Evolutionary conservation across 306 rosid genomes (phyloP).

Genomic region (Vigna hirtella): DNA sequence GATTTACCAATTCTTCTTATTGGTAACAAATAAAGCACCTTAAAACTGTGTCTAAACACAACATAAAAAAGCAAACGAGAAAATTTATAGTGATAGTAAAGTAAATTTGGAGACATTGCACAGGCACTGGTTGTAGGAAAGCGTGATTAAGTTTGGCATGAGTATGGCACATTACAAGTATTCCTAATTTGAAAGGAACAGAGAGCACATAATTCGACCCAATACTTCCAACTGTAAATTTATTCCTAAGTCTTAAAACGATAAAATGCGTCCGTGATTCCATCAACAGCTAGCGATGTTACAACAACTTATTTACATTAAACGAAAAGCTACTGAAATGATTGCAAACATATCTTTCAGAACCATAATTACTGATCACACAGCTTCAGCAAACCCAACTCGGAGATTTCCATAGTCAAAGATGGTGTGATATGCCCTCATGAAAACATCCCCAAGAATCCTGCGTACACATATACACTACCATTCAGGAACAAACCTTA

Average conservation of each 20-base stretch:
- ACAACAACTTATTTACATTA: constrained; percentile 39
- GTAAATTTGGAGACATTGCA: too few species aligned
- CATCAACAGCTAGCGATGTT: constrained; percentile 23
- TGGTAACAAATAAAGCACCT: too few species aligned
- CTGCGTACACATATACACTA: constrained; percentile 53
- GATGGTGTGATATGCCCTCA: constrained; percentile 85
- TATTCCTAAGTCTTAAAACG: neutral
- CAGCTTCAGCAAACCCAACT: constrained; percentile 80
- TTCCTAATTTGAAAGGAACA: too few species aligned
- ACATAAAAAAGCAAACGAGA: neutral
- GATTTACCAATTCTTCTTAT: too few species aligned
- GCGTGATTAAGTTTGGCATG: neutral
- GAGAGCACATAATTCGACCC: neutral
- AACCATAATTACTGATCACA: constrained; percentile 44
- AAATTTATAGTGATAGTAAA: neutral
- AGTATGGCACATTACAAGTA: neutral
- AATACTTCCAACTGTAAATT: neutral
- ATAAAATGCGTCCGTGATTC: constrained; percentile 24
- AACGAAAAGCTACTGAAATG: constrained; percentile 7
- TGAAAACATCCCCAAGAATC: constrained; percentile 91
- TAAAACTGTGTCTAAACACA: too few species aligned
- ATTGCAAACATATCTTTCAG: constrained; percentile 13
- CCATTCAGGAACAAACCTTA: constrained; percentile 1
- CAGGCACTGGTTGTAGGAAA: neutral
- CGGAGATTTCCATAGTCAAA: constrained; percentile 74